Percentiles rank a stretch among this genome's conserved stretches.
phyloP scores from a whole-genome alignment of 169 alveolate genomes.

The Besnoitia besnoiti region DNA sequence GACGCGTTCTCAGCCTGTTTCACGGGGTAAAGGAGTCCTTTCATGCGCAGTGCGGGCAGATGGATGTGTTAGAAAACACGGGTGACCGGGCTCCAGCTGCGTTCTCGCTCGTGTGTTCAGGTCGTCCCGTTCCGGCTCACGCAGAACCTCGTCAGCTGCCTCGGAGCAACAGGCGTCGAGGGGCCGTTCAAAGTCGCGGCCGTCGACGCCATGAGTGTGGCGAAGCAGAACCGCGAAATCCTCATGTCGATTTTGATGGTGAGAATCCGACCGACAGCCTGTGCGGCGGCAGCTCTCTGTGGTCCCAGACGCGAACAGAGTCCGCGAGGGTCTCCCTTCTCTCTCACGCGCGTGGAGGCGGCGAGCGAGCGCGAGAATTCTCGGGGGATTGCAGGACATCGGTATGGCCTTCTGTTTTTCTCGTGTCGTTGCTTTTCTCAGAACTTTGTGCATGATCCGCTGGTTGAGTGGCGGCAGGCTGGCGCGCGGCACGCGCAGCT shows the following conservation, averaged over 20 bases:
- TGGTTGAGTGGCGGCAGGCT: conserved; percentile 87
- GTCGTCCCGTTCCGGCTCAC: conserved; percentile 97
- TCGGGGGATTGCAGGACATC: too few relatives aligned
- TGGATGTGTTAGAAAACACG: too few relatives aligned
- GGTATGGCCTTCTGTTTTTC: too few relatives aligned
- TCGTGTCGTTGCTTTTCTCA: neutral
- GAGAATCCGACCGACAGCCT: neutral
- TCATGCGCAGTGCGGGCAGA: neutral
- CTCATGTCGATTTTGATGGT: conserved; percentile 67
- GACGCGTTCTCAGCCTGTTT: too few relatives aligned
- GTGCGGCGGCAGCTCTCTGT: too few relatives aligned
- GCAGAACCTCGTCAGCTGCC: conserved; percentile 93
- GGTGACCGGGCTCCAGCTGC: too few relatives aligned
- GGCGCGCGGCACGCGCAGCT: conserved; percentile 31
- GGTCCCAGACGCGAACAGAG: too few relatives aligned
- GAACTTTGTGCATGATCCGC: conserved; percentile 94
- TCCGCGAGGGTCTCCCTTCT: too few relatives aligned
- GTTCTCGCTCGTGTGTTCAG: too few relatives aligned
- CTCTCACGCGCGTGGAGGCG: too few relatives aligned
- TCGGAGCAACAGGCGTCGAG: conserved; percentile 82
- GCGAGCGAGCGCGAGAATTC: too few relatives aligned
- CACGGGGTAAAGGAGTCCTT: neutral
- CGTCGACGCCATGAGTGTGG: conserved; percentile 69
- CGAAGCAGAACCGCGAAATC: conserved; percentile 67
- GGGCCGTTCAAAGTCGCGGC: conserved; percentile 69